phyloP scores from a whole-genome alignment of 257 asterid genomes.

The Perilla frutescens region DNA sequence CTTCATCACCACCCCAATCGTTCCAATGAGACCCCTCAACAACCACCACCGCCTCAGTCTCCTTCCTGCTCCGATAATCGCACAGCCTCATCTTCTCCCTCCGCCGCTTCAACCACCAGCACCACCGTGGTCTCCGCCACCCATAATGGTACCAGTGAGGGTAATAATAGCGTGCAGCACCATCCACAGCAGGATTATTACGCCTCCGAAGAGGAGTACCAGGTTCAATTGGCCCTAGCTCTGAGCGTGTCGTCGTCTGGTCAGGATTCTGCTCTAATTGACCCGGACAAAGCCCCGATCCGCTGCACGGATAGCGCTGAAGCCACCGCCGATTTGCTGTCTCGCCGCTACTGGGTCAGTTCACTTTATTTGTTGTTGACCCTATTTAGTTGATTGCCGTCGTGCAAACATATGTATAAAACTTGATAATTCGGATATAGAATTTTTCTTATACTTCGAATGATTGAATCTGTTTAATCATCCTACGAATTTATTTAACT shows the following conservation, averaged over 20 bases:
- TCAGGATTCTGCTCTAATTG: constrained; percentile 48
- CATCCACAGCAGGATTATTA: constrained; percentile 69
- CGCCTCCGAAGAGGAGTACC: constrained; percentile 94
- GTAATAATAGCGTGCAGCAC: constrained; percentile 47
- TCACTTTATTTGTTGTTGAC: constrained; percentile 30
- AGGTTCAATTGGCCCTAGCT: constrained; percentile 93
- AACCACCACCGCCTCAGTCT: constrained; percentile 48
- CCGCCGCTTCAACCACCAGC: constrained; percentile 43
- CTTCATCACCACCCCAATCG: constrained; percentile 95
- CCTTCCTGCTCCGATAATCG: constrained; percentile 45
- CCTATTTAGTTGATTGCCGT: constrained; percentile 24
- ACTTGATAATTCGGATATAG: constrained; percentile 10
- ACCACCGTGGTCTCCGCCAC: constrained; percentile 43
- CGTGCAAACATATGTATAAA: not conserved
- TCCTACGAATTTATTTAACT: constrained; percentile 4
- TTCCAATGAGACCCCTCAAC: constrained; percentile 75
- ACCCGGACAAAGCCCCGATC: constrained; percentile 52
- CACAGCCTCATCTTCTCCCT: constrained; percentile 40
- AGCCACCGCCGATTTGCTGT: constrained; percentile 80
- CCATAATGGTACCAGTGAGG: constrained; percentile 25
- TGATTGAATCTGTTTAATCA: not conserved
- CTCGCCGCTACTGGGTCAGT: constrained; percentile 94
- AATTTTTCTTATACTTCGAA: not conserved
- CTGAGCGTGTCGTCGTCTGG: constrained; percentile 87
- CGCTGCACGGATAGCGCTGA: constrained; percentile 54